Evolutionary conservation across 2,329 filamentous ascomycete genomes (phyloP).

Genomic region (Ceratocystis papillata): DNA sequence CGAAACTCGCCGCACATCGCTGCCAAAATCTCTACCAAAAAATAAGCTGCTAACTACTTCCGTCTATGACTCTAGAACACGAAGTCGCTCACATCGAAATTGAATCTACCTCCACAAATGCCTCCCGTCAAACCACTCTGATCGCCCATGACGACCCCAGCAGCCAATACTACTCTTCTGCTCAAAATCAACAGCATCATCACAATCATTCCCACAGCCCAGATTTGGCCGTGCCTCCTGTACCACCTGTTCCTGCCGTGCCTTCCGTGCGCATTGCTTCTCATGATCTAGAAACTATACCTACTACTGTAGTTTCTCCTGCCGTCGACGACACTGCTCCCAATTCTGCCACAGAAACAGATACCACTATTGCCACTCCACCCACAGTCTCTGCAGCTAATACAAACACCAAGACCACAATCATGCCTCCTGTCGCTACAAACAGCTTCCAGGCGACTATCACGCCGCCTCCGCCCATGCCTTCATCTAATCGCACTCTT

Average conservation of each 20-base stretch:
- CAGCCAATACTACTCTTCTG: neutral
- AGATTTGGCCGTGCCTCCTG: neutral
- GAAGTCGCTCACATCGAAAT: slow-evolving; percentile 18
- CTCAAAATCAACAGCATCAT: neutral
- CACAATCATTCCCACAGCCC: neutral
- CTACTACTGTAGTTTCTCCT: slow-evolving; percentile 10
- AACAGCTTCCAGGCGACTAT: slow-evolving; percentile 20
- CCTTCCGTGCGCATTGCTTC: slow-evolving; percentile 22
- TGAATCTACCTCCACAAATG: slow-evolving; percentile 15
- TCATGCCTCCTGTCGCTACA: neutral
- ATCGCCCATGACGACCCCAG: slow-evolving; percentile 13
- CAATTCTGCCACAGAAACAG: neutral
- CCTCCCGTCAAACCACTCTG: slow-evolving; percentile 20
- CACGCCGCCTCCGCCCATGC: slow-evolving; percentile 19
- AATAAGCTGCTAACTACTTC: slow-evolving; percentile 13
- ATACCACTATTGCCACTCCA: neutral
- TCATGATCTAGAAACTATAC: slow-evolving; percentile 14
- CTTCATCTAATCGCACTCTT: slow-evolving; percentile 6
- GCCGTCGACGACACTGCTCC: neutral
- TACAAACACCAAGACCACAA: neutral
- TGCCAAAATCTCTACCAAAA: slow-evolving; percentile 10
- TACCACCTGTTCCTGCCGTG: neutral
- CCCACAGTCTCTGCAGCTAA: neutral
- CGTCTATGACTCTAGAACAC: slow-evolving; percentile 10
- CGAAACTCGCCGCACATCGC: neutral